A percentile compares a stretch with the other conserved stretches of the same genome.
Evolutionary conservation across 257 asterid species (phyloP).

Genomic region (Cordia subcordata): DNA sequence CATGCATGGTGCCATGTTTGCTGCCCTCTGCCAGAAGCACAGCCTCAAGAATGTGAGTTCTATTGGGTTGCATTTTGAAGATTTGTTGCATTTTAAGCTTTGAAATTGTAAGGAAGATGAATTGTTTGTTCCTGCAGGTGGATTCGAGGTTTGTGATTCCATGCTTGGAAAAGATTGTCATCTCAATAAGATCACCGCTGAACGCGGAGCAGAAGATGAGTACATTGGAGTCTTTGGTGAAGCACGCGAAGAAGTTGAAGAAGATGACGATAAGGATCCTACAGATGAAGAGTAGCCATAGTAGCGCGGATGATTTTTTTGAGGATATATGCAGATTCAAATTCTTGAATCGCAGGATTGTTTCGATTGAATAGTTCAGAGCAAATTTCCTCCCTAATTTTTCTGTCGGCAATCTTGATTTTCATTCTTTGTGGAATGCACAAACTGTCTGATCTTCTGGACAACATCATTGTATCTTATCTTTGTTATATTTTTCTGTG

Average conservation of each 20-base stretch:
- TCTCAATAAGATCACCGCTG: constrained; percentile 83
- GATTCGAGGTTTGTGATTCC: constrained; percentile 68
- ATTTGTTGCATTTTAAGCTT: not conserved
- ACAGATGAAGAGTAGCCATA: constrained; percentile 97
- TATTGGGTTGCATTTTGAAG: not conserved
- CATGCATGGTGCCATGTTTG: constrained; percentile 96
- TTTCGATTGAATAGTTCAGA: constrained; percentile 43
- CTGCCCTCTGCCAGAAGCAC: constrained; percentile 93
- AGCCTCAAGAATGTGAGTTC: constrained; percentile 84
- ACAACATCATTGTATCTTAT: not conserved
- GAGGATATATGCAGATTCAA: constrained; percentile 83
- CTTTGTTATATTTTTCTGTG: not conserved
- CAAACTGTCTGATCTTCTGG: not conserved
- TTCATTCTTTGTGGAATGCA: not conserved
- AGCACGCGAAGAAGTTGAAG: constrained; percentile 53
- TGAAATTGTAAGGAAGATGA: not conserved
- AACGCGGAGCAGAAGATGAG: constrained; percentile 95
- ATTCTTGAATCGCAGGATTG: constrained; percentile 58
- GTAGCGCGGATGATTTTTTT: constrained; percentile 93
- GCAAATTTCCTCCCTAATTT: not conserved
- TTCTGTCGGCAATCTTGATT: not conserved
- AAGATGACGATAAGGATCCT: constrained; percentile 83
- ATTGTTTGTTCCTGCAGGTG: constrained; percentile 39
- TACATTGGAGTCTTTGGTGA: constrained; percentile 69
- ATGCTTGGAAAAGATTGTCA: constrained; percentile 66